phyloP scores from a whole-genome alignment of 2,329 filamentous ascomycete species.

The Colletotrichum sp. region DNA sequence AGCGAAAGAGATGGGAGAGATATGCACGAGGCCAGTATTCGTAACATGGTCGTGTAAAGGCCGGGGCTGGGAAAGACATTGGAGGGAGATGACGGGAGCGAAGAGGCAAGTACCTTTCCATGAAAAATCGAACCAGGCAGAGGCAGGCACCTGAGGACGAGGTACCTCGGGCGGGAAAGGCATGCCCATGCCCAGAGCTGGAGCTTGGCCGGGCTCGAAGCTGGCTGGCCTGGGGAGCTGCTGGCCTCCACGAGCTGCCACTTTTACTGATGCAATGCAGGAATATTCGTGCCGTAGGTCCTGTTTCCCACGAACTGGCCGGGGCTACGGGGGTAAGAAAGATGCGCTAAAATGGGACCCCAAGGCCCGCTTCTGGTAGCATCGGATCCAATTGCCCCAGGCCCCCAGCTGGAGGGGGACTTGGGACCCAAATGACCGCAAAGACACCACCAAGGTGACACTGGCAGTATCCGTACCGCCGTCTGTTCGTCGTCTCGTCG shows the following conservation, averaged over 20 bases:
- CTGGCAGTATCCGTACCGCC: not conserved
- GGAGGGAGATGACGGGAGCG: not conserved
- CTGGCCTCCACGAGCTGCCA: not conserved
- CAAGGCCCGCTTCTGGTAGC: constrained; percentile 3
- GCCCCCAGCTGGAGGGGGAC: not conserved
- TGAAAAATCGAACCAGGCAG: not conserved
- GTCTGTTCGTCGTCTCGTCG: not conserved
- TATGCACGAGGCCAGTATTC: not conserved
- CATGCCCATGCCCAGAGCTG: not conserved
- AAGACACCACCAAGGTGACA: constrained; percentile 1
- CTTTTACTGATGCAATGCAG: not conserved
- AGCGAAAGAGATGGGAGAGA: not conserved
- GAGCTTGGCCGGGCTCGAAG: not conserved
- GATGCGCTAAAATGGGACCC: not conserved
- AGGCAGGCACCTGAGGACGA: not conserved
- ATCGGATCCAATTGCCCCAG: not conserved
- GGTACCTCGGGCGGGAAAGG: not conserved
- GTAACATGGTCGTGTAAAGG: constrained; percentile 8
- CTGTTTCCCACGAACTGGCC: constrained; percentile 6
- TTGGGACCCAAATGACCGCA: not conserved
- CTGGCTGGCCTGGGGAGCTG: not conserved
- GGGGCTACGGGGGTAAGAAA: not conserved
- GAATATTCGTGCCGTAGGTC: not conserved
- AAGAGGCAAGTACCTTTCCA: not conserved
- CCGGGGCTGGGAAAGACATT: constrained; percentile 1